phyloP scores from a whole-genome alignment of 2,329 filamentous ascomycete genomes.

The Onygenales sp. region DNA sequence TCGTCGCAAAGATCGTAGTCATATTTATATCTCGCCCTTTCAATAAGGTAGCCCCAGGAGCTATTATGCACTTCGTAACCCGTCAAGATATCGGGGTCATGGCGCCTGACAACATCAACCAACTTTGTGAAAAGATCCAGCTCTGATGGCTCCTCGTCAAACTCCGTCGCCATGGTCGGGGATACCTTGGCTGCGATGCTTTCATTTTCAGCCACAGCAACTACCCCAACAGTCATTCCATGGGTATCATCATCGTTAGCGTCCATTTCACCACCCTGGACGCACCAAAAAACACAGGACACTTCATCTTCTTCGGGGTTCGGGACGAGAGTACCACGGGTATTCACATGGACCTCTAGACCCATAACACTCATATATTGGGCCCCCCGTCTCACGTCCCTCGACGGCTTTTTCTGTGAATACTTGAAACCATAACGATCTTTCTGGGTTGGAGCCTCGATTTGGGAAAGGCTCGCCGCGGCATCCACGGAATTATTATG shows the following conservation, averaged over 20 bases:
- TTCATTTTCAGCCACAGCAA: slow-evolving; percentile 59
- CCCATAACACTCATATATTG: slow-evolving; percentile 98
- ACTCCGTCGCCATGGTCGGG: slow-evolving; percentile 52
- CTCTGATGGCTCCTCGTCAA: slow-evolving; percentile 69
- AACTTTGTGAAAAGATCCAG: slow-evolving; percentile 77
- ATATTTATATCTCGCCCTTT: slow-evolving; percentile 75
- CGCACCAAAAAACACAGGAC: slow-evolving; percentile 79
- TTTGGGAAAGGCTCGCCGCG: slow-evolving; percentile 57
- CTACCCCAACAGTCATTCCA: slow-evolving; percentile 56
- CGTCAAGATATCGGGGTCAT: slow-evolving; percentile 87
- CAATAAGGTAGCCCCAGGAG: slow-evolving; percentile 93
- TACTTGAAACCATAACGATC: slow-evolving; percentile 78
- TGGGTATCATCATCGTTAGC: slow-evolving; percentile 39
- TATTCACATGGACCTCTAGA: slow-evolving; percentile 85
- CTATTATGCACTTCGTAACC: slow-evolving; percentile 90
- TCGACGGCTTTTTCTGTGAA: slow-evolving; percentile 64
- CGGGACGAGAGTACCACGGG: slow-evolving; percentile 66
- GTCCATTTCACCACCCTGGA: slow-evolving; percentile 64
- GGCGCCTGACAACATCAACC: slow-evolving; percentile 70
- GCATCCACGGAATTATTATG: slow-evolving; percentile 13
- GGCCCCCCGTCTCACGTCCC: slow-evolving; percentile 69
- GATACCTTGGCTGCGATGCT: slow-evolving; percentile 51
- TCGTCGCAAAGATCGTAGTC: slow-evolving; percentile 88
- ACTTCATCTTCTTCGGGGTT: slow-evolving; percentile 89
- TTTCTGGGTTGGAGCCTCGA: slow-evolving; percentile 77